Conservation (phyloP, 225 moss, liverwort and hornwort genomes). For the Sphagnum tenellum region DNA sequence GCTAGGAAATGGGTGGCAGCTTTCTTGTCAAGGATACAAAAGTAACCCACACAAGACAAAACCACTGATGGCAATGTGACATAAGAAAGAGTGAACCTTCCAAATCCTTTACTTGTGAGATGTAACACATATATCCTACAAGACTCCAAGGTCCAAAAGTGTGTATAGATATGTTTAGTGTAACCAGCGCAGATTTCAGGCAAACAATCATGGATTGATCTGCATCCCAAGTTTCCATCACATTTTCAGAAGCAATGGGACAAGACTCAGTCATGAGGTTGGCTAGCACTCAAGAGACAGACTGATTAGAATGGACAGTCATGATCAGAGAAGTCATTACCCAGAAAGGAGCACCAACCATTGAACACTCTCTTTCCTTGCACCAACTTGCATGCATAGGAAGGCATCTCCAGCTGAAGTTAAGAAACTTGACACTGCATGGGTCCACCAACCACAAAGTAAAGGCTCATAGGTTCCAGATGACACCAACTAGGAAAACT, state of each 20-base stretch:
- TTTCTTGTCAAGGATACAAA: no score
- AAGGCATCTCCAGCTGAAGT: conserved; percentile 48
- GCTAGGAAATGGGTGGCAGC: no score
- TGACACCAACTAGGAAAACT: not conserved
- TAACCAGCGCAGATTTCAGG: no score
- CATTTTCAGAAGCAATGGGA: not conserved
- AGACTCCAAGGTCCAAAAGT: no score
- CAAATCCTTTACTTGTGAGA: no score
- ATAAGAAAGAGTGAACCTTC: no score
- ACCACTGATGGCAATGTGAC: no score
- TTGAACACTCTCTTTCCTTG: conserved; percentile 27
- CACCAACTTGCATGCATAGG: conserved; percentile 45
- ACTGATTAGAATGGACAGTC: not conserved
- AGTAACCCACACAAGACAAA: no score
- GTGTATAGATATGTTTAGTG: not conserved
- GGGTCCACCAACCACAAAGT: not conserved
- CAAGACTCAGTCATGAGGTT: no score
- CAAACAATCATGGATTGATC: not conserved
- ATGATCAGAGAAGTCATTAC: conserved; percentile 6
- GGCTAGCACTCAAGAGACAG: no score
- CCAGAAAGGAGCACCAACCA: conserved; percentile 51
- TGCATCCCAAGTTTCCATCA: not conserved
- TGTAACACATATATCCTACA: no score
- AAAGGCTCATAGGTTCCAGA: no score
- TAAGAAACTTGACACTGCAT: conserved; percentile 32